These are phyloP conservation scores for Rhynchosporium secalis DNA, from an alignment of 2,329 filamentous ascomycete genomes.

Conservation along the genomic window DNA sequence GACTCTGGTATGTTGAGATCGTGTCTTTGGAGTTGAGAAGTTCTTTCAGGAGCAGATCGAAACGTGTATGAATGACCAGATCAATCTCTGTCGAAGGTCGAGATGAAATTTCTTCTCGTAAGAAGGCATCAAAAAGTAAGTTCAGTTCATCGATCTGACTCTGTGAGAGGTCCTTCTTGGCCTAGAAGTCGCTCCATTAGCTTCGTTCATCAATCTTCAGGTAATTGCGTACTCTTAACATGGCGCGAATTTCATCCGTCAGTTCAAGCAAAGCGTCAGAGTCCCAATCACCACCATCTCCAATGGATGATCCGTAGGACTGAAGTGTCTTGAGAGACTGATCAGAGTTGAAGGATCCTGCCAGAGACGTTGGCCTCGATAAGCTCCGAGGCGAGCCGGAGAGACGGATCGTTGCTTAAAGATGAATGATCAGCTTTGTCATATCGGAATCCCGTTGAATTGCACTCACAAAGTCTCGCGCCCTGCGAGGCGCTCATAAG, in stretches of 20 bases:
- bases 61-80: constrained; percentile 21
- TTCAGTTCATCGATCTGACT: background rate
- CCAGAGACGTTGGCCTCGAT: constrained; percentile 2
- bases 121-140: background rate
- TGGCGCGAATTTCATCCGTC: constrained; percentile 15
- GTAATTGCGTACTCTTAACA: constrained; percentile 7
- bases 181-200: constrained; percentile 3
- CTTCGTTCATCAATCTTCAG: background rate
- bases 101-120: constrained; percentile 1
- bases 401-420: constrained; percentile 2
- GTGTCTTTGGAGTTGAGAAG: constrained; percentile 10
- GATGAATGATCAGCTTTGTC: background rate
- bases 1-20: background rate
- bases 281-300: constrained; percentile 18
- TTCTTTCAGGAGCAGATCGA: constrained; percentile 31
- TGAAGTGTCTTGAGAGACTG: background rate
- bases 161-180: background rate
- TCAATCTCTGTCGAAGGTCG: constrained; percentile 14
- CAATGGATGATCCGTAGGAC: constrained; percentile 8
- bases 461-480: background rate
- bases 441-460: background rate
- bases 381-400: background rate
- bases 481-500: background rate
- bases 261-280: constrained; percentile 10
- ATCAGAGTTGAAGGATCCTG: background rate